Evolutionary conservation across 176 grass and related monocot genomes (phyloP), one percentile per base, ranked within the genome.

Genomic region (Calamus simplicifolius): DNA sequence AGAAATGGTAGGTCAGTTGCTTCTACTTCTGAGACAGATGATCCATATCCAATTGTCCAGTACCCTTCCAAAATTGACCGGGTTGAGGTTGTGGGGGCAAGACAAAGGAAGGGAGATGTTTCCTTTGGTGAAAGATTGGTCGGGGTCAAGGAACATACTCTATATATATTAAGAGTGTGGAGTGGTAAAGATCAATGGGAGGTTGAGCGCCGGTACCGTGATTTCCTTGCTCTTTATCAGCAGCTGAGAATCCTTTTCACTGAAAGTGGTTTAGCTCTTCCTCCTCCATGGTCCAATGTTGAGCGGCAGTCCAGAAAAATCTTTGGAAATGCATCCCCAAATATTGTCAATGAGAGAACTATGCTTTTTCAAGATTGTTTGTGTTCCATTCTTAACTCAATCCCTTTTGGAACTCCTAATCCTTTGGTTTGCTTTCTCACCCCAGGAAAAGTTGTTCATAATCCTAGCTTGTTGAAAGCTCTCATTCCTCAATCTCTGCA

Each of bases 111-210:
- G 73, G 93, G 93, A 27, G 87, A 98, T 81, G 93, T 98, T 70
- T 98, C 93, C 59, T 98, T 98, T 4, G 81, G 93, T 6, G 93
- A 98, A 68, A 83, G 93, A 58, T 79, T 98, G 65, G 87, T 98
- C 70, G 93, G 93, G 43, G 84, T 98, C 51, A 98, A 82, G 80
- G 81, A 98, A 68, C 92, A 98, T 76, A 98, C 93, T 68, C 75
- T 92, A 62, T 98, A 98, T 80, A 67, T 92, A 68, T 80, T 98
- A 57, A 91, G 74, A 85, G 93, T 98, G 51, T 72, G 52, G 79
- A 92, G 78, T 16, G 70, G 67, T 60, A 57, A 79, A 69, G 73
- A 88, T 49, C 51, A 69, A 51, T 92, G 93, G 93, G 77, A 91
- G 78, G 80, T 92, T 58, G 93, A 97, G 72, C 77, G 81, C 18